These are phyloP conservation scores for Aspergillus ibericus DNA, from an alignment of 2,329 filamentous ascomycete species.

Conservation along the genomic window DNA sequence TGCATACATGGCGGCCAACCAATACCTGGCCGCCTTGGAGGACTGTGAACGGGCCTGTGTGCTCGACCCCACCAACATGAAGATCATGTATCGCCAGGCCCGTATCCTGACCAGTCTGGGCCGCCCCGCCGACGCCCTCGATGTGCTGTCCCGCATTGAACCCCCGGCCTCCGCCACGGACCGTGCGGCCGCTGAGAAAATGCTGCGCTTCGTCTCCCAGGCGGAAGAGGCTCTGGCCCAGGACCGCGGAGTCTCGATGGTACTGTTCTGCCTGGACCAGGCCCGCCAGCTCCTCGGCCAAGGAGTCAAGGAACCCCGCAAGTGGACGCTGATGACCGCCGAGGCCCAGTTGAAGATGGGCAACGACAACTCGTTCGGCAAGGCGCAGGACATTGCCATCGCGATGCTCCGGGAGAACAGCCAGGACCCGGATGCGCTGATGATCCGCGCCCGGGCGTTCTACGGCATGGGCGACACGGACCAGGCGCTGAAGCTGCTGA, in stretches of 20 bases:
- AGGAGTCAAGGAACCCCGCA: constrained; percentile 77
- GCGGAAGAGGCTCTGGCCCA: constrained; percentile 74
- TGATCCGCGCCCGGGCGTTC: constrained; percentile 80
- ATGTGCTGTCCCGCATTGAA: constrained; percentile 76
- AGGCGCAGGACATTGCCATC: constrained; percentile 92
- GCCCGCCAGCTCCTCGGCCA: constrained; percentile 77
- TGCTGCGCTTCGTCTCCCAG: constrained; percentile 77
- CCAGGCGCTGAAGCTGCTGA: constrained; percentile 89
- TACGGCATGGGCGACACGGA: constrained; percentile 94
- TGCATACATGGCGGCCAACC: constrained; percentile 84
- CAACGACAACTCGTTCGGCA: constrained; percentile 80
- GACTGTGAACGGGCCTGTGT: constrained; percentile 82
- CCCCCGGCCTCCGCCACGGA: constrained; percentile 83
- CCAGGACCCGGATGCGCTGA: constrained; percentile 89
- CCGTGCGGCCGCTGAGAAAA: constrained; percentile 75
- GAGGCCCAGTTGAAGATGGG: constrained; percentile 93
- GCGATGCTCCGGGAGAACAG: constrained; percentile 79
- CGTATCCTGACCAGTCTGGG: constrained; percentile 88
- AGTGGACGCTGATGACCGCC: constrained; percentile 90
- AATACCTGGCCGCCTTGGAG: constrained; percentile 76
- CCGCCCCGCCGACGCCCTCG: constrained; percentile 80
- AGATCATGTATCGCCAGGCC: constrained; percentile 83
- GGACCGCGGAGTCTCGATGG: constrained; percentile 84
- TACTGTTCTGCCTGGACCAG: constrained; percentile 84
- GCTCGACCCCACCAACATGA: constrained; percentile 80